Conservation (phyloP, 805 yeast genomes). For the Kazachstania bromeliacearum region DNA sequence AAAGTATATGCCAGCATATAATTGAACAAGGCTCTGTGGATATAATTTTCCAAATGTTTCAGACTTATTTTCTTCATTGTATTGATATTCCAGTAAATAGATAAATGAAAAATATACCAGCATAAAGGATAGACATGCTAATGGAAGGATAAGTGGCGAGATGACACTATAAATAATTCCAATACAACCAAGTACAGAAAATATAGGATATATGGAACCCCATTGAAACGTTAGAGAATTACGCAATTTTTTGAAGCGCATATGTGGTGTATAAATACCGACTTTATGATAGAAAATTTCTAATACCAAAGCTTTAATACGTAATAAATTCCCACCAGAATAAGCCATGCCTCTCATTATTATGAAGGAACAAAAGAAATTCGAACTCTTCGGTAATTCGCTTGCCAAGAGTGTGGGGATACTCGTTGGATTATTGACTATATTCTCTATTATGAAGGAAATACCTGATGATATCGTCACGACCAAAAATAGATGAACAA, state of each 20-base stretch:
- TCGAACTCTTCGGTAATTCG: conserved; percentile 78
- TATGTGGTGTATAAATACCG: conserved; percentile 53
- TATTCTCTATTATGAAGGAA: conserved; percentile 49
- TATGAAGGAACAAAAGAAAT: conserved; percentile 72
- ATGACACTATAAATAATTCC: conserved; percentile 71
- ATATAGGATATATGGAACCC: conserved; percentile 73
- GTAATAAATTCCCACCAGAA: conserved; percentile 62
- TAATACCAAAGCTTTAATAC: conserved; percentile 42
- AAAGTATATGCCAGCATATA: conserved; percentile 75
- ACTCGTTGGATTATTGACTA: conserved; percentile 61
- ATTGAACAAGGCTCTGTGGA: conserved; percentile 64
- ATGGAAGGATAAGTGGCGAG: conserved; percentile 65
- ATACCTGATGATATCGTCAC: conserved; percentile 79
- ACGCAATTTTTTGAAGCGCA: conserved; percentile 37
- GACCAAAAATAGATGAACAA: conserved; percentile 75
- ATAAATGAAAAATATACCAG: conserved; percentile 58
- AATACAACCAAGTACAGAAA: conserved; percentile 68
- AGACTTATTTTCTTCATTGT: conserved; percentile 40
- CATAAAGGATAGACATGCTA: conserved; percentile 47
- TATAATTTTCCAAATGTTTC: conserved; percentile 66
- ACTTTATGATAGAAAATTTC: conserved; percentile 30
- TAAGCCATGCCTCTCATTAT: conserved; percentile 67
- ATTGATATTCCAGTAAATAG: conserved; percentile 54
- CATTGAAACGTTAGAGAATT: conserved; percentile 44
- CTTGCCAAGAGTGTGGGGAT: conserved; percentile 64